Evolutionary conservation across 2,329 filamentous ascomycete genomes (phyloP), one percentile per base, ranked within the genome.

Genomic region (Ophiognomonia clavigignenti-juglandacearum): DNA sequence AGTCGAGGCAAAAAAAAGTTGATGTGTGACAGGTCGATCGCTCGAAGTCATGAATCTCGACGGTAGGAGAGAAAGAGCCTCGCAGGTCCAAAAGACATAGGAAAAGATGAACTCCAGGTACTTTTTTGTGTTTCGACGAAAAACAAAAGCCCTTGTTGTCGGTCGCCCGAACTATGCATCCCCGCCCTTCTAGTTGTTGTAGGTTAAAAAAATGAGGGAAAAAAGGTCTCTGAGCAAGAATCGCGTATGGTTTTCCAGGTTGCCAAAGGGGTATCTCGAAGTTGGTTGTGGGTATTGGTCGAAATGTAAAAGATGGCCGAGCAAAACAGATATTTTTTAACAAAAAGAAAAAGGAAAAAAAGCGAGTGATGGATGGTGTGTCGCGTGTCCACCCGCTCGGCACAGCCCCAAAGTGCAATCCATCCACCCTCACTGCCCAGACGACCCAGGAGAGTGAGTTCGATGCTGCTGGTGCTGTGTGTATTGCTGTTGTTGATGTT

Each of bases 141-240:
- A 31, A 31, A 4, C 5, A 35, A 27, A 43, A 48, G 32, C 27
- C 46, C 39, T 43, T 51, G 39, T n/a, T n/a, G 16, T 51, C 49
- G 49, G 49, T 51, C 36, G 49, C 49, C 49, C 49, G 49, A 49
- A 39, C 37, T 43, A 49, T 49, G 47, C 45, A 43, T 42, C 40
- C 49, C 45, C n/a, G n/a, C n/a, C n/a, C n/a, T 49, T 51, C 39
- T 49, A 51, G 29, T 44, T 39, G 41, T 40, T 39, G 32, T 31
- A 45, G 29, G 27, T n/a, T n/a, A n/a, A n/a, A n/a, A n/a, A n/a
- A n/a, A n/a, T n/a, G n/a, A n/a, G n/a, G 29, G 34, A 46, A 37
- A 24, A 18, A 48, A 51, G 45, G 26, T 49, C 19, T 43, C 37
- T 27, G 31, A 29, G 34, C 29, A 22, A 19, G 39, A 27, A 43